Evolutionary conservation across 2,329 filamentous ascomycete genomes (phyloP).

Genomic region (Nemania serpens): DNA sequence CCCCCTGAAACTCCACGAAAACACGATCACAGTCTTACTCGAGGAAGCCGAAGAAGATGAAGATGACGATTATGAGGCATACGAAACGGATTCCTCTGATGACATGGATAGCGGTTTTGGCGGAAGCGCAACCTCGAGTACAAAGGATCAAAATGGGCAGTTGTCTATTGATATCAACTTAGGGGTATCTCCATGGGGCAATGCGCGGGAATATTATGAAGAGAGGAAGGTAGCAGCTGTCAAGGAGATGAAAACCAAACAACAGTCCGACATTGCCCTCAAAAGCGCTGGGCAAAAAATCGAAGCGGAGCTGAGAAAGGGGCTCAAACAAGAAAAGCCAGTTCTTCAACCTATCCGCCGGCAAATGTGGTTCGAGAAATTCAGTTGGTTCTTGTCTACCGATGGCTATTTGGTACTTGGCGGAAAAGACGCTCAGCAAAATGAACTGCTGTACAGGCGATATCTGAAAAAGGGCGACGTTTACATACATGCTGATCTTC

Average conservation of each 20-base stretch:
- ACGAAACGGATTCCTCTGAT: slow-evolving; percentile 67
- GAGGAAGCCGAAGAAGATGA: slow-evolving; percentile 70
- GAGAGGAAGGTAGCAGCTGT: slow-evolving; percentile 82
- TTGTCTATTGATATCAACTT: slow-evolving; percentile 86
- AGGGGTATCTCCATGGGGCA: slow-evolving; percentile 79
- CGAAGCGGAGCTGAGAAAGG: slow-evolving; percentile 80
- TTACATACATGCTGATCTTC: slow-evolving; percentile 88
- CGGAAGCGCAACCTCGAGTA: slow-evolving; percentile 43
- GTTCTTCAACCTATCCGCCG: slow-evolving; percentile 80
- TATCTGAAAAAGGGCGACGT: slow-evolving; percentile 88
- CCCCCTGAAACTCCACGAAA: slow-evolving; percentile 88
- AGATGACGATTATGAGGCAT: slow-evolving; percentile 63
- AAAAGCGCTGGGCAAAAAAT: slow-evolving; percentile 93
- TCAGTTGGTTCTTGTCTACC: slow-evolving; percentile 91
- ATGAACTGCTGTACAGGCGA: slow-evolving; percentile 86
- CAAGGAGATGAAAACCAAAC: slow-evolving; percentile 85
- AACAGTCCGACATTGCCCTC: slow-evolving; percentile 80
- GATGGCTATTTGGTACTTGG: slow-evolving; percentile 93
- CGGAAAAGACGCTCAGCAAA: slow-evolving; percentile 86
- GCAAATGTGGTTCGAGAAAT: slow-evolving; percentile 97
- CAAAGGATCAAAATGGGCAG: slow-evolving; percentile 53
- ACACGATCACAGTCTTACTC: slow-evolving; percentile 79
- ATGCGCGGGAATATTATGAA: slow-evolving; percentile 89
- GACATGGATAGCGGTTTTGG: slow-evolving; percentile 60
- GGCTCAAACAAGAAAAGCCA: slow-evolving; percentile 89